Base-by-base conservation (phyloP, 2,329 filamentous ascomycete genomes). In the Aurifilum marmelostoma region DNA sequence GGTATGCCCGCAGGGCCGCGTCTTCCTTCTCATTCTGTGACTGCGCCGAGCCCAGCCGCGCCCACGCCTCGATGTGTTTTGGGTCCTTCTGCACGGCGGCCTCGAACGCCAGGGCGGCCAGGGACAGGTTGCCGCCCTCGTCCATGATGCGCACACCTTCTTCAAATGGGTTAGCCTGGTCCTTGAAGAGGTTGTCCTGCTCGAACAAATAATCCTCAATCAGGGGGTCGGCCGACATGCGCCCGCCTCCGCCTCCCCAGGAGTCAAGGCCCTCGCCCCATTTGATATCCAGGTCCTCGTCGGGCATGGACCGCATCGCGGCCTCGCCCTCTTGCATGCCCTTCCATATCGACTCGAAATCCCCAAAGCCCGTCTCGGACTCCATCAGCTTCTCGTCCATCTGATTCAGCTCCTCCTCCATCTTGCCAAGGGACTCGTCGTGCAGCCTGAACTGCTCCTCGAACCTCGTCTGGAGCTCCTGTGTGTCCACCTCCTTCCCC, bases 1-100 rank as follows among this genome's bases (percentile, higher is more conserved):
- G 95, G 70, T 98, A 84, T 3, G 96, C 96, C 43, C 96, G 91
- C 73, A 99, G 97, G 2, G 96, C 96, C 0, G 96, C 95, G 11
- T 93, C 92, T 80, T 99, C 96, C 82, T 99, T 99, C 80, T 99
- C 96, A 79, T 99, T 99, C 79, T 99, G 96, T 27, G 96, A 96
- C 81, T 99, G 96, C 24, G 94, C 92, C 66, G 91, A 91, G 66
- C 96, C 96, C 41, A 99, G 88, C 75, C 94, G 91, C 12, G 94
- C 93, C 96, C 96, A 99, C 2, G 96, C 96, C 67, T 97, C 92
- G 50, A 95, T 89, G 78, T 98, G 95, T 67, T 91, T 85, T 0
- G 93, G 88, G 71, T 97, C 89, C 81, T 95, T 94, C 79, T 97
- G 94, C 6, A 95, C 93, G 1, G 96, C 96, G 24, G 96, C 94